Evolutionary conservation across 129 eudicot genomes (phyloP), one percentile per base, ranked within the genome.

Genomic region (Erigeron canadensis): DNA sequence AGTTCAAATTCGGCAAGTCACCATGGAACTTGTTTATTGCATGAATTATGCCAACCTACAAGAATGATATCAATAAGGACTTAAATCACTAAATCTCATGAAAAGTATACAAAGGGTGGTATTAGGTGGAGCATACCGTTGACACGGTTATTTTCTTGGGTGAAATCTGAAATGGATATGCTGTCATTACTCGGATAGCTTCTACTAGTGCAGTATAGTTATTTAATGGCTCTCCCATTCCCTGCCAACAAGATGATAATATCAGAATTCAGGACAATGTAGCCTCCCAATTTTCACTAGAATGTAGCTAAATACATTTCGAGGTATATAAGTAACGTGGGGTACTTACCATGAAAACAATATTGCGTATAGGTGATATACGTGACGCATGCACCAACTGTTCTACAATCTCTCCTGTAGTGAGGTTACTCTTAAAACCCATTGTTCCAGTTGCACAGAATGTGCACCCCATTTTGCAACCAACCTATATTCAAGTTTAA

Each of bases 201-300:
- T 94, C 96, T 58, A 89, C 93, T 69, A 94, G 54, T 2, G 98
- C 85, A 65, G 84, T 39, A 78, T 94, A 94, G 82, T 94, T 94
- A 81, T 94, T 94, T 42, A 94, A 75, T 50, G 98, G 98, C 60
- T 94, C 98, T 71, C 98, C 98, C 98, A 94, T 94, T 84, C 98
- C 98, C 96, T 94, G 86, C 55, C 48, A 59, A 83, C 16, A 59
- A 64, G 12, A 69, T 58, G 18, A 79, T 54, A 39, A 34, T 37
- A 75, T 80, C 56, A 74, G 40, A 28, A 56, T 5, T 80, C 56
- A 74, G 40, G 42, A 56, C 7, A 18, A 54, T 9, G 18, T 62
- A 64, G 55, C 10, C 12, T 18, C 65, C 45, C 9, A 51, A 9
- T 2, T 48, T 21, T 7, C 23, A 13, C 7, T 5, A n/a, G 39